Evolutionary conservation across 2,329 filamentous ascomycete genomes (phyloP).

Genomic region (Pseudogymnoascus sp.): DNA sequence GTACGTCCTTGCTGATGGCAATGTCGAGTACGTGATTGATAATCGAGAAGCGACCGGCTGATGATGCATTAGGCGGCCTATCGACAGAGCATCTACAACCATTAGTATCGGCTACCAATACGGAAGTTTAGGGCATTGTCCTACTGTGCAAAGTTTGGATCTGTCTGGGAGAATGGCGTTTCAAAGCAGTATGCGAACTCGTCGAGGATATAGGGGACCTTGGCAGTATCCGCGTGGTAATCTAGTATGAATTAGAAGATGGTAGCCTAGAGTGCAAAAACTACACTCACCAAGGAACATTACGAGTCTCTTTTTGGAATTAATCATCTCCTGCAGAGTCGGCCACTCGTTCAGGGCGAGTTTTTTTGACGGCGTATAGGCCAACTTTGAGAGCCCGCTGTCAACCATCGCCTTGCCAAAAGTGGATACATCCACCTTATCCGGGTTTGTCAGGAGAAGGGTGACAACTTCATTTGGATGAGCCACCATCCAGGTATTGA

Average conservation of each 20-base stretch:
- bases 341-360: constrained; percentile 52
- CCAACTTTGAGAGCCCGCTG: constrained; percentile 21
- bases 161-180: constrained; percentile 58
- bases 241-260: constrained; percentile 38
- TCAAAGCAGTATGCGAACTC: constrained; percentile 64
- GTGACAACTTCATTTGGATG: constrained; percentile 55
- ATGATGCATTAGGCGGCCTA: constrained; percentile 43
- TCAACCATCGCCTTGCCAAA: constrained; percentile 35
- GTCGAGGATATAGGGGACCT: constrained; percentile 54
- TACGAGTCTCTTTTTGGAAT: constrained; percentile 53
- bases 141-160: constrained; percentile 42
- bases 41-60: constrained; percentile 43
- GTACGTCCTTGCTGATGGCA: constrained; percentile 31
- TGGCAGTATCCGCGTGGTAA: constrained; percentile 41
- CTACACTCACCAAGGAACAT: constrained; percentile 55
- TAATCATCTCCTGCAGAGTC: constrained; percentile 59
- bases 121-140: not conserved
- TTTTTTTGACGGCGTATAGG: constrained; percentile 22
- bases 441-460: constrained; percentile 54
- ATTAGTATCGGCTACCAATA: not conserved
- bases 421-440: constrained; percentile 44
- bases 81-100: constrained; percentile 51
- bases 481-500: constrained; percentile 52
- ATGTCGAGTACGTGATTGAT: constrained; percentile 59
- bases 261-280: not conserved